Conservation (phyloP, 164 flowering plant genomes). For the Tinospora cordifolia region DNA sequence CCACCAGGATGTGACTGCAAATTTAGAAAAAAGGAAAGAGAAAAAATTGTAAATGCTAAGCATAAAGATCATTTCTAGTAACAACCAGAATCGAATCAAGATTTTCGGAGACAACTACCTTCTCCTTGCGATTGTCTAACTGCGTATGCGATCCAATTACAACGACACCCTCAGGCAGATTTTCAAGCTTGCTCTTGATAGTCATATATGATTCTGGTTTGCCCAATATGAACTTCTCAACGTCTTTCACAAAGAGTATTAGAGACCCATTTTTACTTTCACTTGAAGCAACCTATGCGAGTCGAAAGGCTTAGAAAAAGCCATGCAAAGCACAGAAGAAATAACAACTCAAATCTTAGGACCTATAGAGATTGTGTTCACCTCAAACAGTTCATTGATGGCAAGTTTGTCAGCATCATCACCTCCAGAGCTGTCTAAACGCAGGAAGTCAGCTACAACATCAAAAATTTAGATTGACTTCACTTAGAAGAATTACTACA, state of each 20-base stretch:
- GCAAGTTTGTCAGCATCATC: slow-evolving; percentile 70
- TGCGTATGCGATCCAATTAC: slow-evolving; percentile 80
- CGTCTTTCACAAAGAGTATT: slow-evolving; percentile 73
- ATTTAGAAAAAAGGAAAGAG: slow-evolving; percentile 3
- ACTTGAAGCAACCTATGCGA: slow-evolving; percentile 49
- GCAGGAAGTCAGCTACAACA: slow-evolving; percentile 51
- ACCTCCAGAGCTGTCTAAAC: slow-evolving; percentile 45
- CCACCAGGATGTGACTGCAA: slow-evolving; percentile 80
- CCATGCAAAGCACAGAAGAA: neutral
- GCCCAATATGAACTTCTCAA: slow-evolving; percentile 64
- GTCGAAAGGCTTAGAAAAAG: neutral
- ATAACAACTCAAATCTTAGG: neutral
- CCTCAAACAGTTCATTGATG: slow-evolving; percentile 77
- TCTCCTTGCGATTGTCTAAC: slow-evolving; percentile 78
- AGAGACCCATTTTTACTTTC: slow-evolving; percentile 58
- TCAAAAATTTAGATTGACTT: slow-evolving; percentile 7
- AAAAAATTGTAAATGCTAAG: neutral
- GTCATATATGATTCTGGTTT: slow-evolving; percentile 44
- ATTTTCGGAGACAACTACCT: slow-evolving; percentile 35
- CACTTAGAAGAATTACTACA: neutral
- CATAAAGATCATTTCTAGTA: slow-evolving; percentile 2
- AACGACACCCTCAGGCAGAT: slow-evolving; percentile 63
- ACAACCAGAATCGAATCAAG: neutral
- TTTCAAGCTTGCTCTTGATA: slow-evolving; percentile 59
- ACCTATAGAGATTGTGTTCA: slow-evolving; percentile 12